Evolutionary conservation across 1,284 basidiomycete genomes (phyloP), one percentile per base, ranked within the genome.

Genomic region (Cystobasidiaceae sp.): DNA sequence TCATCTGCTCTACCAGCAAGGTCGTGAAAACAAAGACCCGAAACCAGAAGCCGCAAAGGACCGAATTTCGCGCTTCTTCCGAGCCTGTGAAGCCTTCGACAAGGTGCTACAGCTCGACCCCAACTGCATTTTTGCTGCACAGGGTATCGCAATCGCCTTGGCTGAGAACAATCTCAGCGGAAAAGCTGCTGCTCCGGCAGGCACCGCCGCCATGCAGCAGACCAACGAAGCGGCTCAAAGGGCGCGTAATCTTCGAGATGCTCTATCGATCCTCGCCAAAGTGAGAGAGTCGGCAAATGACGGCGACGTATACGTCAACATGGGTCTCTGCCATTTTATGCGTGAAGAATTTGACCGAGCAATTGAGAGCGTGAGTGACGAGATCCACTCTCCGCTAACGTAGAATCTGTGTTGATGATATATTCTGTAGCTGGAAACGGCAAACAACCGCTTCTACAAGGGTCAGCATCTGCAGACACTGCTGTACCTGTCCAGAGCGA

Each of bases 301-400:
- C 68, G 89, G 89, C 1, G 88, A 88, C 69, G 91, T 94, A 7
- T 92, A 93, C 73, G 81, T 90, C 72, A 97, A 97, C 75, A 93
- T 96, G 80, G 93, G 93, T 0, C 93, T 96, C 74, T 94, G 91
- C 72, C 88, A 93, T 76, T 93, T 90, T 74, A 82, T 85, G 28
- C 82, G 89, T 55, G 93, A 94, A 65, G 93, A 97, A 75, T 93
- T 87, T 75, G 92, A 97, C 71, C 82, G 89, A 61, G 92, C 93
- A 0, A 92, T 96, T 69, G 92, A 97, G 77, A 88, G 88, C 73
- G 92, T 93, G 74, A 80, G 91, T 84, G n/a, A 6, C 62, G 46
- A 45, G 9, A 28, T 41, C 7, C 15, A 39, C 27, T 2, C 21
- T 55, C 15, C 15, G 3, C 19, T 9, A 9, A 25, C 33, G 13